A percentile compares a stretch with the other conserved stretches of the same genome.
Evolutionary conservation across 208 protist species (phyloP).

Genomic region (Acanthamoeba rhysodes): DNA sequence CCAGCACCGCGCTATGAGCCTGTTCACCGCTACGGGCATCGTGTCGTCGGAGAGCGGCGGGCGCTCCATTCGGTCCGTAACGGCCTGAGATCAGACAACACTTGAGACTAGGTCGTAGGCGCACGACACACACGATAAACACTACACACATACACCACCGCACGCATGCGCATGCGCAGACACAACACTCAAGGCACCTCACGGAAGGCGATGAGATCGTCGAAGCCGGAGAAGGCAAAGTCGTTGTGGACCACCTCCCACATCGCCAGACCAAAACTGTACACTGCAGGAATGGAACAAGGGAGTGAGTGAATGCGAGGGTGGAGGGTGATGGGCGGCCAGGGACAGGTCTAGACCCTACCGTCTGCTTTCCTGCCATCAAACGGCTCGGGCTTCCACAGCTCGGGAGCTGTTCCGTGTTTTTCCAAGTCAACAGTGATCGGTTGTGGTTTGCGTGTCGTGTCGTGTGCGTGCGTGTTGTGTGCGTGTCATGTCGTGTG

Average conservation of each 20-base stretch:
- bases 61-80: background rate
- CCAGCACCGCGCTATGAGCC: constrained; percentile 36
- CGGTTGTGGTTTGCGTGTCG: background rate
- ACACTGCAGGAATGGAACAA: background rate
- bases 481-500: too few relatives aligned
- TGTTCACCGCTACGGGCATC: constrained; percentile 25
- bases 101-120: too few relatives aligned
- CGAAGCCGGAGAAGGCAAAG: constrained; percentile 21
- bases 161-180: too few relatives aligned
- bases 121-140: background rate
- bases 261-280: constrained; percentile 40
- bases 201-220: background rate
- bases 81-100: background rate
- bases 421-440: too few relatives aligned
- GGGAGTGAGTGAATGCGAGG: too few relatives aligned
- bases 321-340: too few relatives aligned
- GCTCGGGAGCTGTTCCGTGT: constrained; percentile 6
- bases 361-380: constrained; percentile 50
- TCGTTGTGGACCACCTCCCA: constrained; percentile 53
- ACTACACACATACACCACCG: background rate
- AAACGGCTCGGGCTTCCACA: constrained; percentile 13
- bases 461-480: background rate
- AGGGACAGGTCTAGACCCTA: background rate
- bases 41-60: constrained; percentile 1
- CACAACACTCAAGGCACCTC: background rate